Evolutionary conservation across 176 grass and related monocot species (phyloP), one percentile per base, ranked within the genome.

Genomic region (Oryza meyeriana): DNA sequence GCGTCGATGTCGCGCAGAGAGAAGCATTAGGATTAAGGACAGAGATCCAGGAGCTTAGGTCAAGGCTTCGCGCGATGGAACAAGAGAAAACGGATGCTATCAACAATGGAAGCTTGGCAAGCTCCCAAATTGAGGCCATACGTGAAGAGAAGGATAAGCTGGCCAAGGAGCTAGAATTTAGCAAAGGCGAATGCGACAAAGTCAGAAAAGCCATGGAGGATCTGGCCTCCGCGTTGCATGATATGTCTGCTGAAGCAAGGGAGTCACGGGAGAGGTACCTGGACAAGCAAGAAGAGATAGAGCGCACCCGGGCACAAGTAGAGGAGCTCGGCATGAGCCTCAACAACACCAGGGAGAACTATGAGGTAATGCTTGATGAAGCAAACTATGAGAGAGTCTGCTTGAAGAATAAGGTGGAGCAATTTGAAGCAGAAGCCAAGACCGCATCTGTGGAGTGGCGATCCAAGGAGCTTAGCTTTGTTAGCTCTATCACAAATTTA

Each of bases 171-270:
- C 75, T 91, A 26, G 80, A 85, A 71, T 44, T 26, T 52, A 87
- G 69, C 83, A 84, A 71, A 75, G 72, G 79, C 61, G 89, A 91
- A 72, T 66, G 64, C 33, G 89, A 94, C 52, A 85, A 94, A 72
- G 72, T 88, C 78, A 89, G 91, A 67, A 87, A 94, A 75, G 89
- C 86, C 30, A 94, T 91, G 92, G 92, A 91, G 82, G 92, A 87
- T 81, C 81, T 94, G 38, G 80, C 92, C 66, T 89, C 86, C 29
- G 92, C 92, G 52, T 83, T 94, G 81, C 89, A 91, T 72, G 92
- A 94, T 64, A 85, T 89, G 80, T 94, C 92, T 0, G 70, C 71
- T 20, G 92, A 94, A 86, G 92, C 87, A 71, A 86, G 84, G 63
- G 89, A 87, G 59, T 32, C 87, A 40, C 75, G 75, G 52, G 92